A percentile compares a stretch with the other conserved stretches of the same genome.
These are phyloP conservation scores for Diaporthe aspalathi DNA, from an alignment of 2,329 filamentous ascomycete species.

Conservation along the genomic window DNA sequence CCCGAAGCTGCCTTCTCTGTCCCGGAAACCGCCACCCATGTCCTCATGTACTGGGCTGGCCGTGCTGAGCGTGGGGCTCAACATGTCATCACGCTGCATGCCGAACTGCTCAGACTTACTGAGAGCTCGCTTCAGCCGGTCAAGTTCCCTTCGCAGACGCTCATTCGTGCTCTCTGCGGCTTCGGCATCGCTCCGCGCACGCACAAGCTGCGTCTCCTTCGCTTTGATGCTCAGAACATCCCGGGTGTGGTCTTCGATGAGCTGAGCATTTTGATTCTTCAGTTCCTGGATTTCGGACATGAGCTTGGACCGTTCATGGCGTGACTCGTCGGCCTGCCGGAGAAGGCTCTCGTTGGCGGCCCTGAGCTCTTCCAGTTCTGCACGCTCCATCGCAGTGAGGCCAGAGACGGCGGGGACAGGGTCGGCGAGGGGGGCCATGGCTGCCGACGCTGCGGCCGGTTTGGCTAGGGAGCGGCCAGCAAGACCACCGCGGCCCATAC, in stretches of 20 bases:
- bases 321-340: constrained; percentile 81
- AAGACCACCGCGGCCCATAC: constrained; percentile 81
- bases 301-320: constrained; percentile 83
- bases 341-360: constrained; percentile 82
- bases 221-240: constrained; percentile 97
- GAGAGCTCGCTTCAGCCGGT: constrained; percentile 90
- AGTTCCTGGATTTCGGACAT: constrained; percentile 91
- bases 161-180: constrained; percentile 88
- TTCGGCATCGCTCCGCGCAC: constrained; percentile 90
- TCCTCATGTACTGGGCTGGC: constrained; percentile 69
- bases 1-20: constrained; percentile 33
- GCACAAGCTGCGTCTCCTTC: constrained; percentile 96
- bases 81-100: constrained; percentile 36
- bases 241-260: constrained; percentile 97
- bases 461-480: constrained; percentile 88
- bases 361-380: constrained; percentile 91
- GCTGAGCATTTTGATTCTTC: constrained; percentile 94
- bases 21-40: constrained; percentile 52
- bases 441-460: constrained; percentile 64
- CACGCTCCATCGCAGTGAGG: constrained; percentile 82
- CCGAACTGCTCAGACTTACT: constrained; percentile 67
- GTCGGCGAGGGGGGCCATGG: constrained; percentile 63
- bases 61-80: constrained; percentile 47
- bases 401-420: constrained; percentile 70
- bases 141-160: constrained; percentile 86